phyloP scores from a whole-genome alignment of 139 green algal genomes.

The Deuterostichococcus epilithicus region DNA sequence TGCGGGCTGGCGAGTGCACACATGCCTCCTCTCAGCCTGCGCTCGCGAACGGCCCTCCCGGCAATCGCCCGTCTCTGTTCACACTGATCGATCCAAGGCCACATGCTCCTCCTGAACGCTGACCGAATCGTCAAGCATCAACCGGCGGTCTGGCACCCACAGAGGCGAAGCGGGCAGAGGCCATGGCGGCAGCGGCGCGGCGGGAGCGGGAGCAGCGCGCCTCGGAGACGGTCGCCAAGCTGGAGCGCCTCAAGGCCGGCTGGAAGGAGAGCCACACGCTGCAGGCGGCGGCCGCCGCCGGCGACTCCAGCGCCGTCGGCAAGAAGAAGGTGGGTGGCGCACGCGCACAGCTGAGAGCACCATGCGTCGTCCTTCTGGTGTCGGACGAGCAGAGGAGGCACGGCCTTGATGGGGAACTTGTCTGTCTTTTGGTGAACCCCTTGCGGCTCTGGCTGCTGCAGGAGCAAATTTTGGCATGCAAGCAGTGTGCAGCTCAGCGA shows the following conservation, averaged over 20 bases:
- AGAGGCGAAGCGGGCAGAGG: slow-evolving; percentile 8
- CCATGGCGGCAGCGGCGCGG: neutral
- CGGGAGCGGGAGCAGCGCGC: slow-evolving; percentile 20
- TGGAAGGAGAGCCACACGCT: slow-evolving; percentile 29
- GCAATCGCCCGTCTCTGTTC: too few species aligned
- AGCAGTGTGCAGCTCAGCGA: too few species aligned
- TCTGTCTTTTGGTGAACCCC: too few species aligned
- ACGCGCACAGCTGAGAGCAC: neutral
- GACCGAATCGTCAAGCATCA: too few species aligned
- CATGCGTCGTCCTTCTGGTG: neutral
- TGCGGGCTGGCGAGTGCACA: too few species aligned
- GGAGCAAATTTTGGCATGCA: too few species aligned
- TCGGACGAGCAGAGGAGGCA: neutral
- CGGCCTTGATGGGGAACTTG: neutral
- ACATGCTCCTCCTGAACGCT: too few species aligned
- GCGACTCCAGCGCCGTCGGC: neutral
- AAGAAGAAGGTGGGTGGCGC: neutral
- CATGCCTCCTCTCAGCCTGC: too few species aligned
- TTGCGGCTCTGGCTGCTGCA: too few species aligned
- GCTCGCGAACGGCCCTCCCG: too few species aligned
- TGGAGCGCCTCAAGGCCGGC: slow-evolving; percentile 30
- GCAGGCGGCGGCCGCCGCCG: slow-evolving; percentile 11
- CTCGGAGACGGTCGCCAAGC: slow-evolving; percentile 8
- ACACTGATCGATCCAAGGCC: too few species aligned
- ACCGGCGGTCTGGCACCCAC: too few species aligned